Evolutionary conservation across 2,329 filamentous ascomycete species (phyloP).

Genomic region (Cercospora sp.): DNA sequence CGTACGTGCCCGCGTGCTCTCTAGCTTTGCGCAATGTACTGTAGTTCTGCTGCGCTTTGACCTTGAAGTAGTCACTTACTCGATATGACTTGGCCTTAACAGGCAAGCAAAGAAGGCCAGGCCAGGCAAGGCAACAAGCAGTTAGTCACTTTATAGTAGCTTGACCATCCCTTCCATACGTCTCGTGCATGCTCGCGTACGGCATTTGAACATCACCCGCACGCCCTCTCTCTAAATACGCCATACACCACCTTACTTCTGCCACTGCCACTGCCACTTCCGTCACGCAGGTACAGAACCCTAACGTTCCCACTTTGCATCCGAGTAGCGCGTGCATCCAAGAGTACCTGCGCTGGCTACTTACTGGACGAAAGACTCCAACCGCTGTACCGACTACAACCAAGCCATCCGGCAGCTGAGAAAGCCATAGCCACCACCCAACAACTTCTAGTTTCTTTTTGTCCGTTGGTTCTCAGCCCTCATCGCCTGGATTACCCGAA

Average conservation of each 20-base stretch:
- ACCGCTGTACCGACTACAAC: not conserved
- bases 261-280: constrained; percentile 3
- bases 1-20: not conserved
- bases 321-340: not conserved
- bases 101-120: not conserved
- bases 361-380: not conserved
- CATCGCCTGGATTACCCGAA: not conserved
- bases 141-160: not conserved
- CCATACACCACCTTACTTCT: not conserved
- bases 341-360: not conserved
- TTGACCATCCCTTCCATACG: not conserved
- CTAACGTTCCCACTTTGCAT: not conserved
- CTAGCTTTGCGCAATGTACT: not conserved
- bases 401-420: not conserved
- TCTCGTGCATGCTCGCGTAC: not conserved
- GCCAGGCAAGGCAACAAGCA: not conserved
- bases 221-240: not conserved
- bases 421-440: not conserved
- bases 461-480: not conserved
- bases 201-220: not conserved
- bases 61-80: not conserved
- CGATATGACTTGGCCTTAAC: not conserved
- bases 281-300: not conserved
- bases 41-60: not conserved
- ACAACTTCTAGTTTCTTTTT: not conserved